Percentiles rank a stretch among this genome's conserved stretches.
phyloP scores from a whole-genome alignment of 202 grass and related monocot species.

The Zizania palustris region DNA sequence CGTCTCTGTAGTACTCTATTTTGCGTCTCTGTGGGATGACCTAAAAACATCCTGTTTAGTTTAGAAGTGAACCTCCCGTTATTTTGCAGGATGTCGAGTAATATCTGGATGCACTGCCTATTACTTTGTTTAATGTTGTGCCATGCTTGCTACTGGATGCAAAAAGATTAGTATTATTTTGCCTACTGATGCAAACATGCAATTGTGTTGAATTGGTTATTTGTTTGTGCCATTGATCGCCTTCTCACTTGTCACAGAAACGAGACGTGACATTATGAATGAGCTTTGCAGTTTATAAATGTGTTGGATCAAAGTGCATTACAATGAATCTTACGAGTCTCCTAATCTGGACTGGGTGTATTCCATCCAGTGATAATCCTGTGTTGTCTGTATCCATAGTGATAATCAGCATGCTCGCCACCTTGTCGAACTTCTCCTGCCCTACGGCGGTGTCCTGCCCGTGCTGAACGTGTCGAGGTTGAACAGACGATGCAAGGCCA shows the following conservation, averaged over 20 bases:
- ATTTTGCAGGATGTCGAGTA: not conserved
- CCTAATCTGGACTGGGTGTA: too few relatives aligned
- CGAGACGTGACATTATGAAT: not conserved
- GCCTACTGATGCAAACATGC: not conserved
- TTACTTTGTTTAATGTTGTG: not conserved
- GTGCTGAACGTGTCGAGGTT: conserved; percentile 12
- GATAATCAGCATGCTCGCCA: conserved; percentile 60
- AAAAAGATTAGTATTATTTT: not conserved
- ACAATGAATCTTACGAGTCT: not conserved
- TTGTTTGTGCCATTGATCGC: not conserved
- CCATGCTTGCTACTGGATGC: not conserved
- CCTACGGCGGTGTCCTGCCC: conserved; percentile 20
- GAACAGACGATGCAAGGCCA: conserved; percentile 49
- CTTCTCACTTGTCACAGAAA: not conserved
- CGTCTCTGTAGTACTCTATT: conserved; percentile 24
- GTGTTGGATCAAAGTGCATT: not conserved
- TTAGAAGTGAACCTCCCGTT: conserved; percentile 17
- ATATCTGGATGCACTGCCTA: not conserved
- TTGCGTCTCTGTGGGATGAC: not conserved
- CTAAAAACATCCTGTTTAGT: conserved; percentile 1
- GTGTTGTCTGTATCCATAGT: conserved; percentile 11
- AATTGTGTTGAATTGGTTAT: not conserved
- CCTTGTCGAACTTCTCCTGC: conserved; percentile 55
- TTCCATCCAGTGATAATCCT: too few relatives aligned
- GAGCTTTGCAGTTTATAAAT: not conserved